Percentiles rank a stretch among this genome's conserved stretches.
These are phyloP conservation scores for Crucihimalaya himalaica DNA, from an alignment of 345 rosid genomes.

Conservation along the genomic window DNA sequence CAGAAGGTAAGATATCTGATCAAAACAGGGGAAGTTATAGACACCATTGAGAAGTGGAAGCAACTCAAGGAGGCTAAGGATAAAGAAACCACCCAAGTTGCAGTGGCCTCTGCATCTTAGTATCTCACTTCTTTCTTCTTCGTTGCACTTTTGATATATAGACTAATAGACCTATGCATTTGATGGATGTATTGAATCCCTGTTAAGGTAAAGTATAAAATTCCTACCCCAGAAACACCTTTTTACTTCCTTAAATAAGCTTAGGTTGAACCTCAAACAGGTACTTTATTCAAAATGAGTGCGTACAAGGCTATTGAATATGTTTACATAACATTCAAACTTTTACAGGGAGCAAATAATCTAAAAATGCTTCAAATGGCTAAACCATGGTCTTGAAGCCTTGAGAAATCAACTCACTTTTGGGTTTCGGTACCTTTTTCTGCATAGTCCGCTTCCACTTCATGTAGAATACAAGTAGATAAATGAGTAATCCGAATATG, in stretches of 20 bases:
- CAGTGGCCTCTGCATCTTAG: conserved; percentile 35
- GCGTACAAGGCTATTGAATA: background rate
- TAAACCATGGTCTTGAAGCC: conserved; percentile 4
- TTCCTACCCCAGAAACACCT: background rate
- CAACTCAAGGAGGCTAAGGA: conserved; percentile 63
- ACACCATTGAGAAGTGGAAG: conserved; percentile 72
- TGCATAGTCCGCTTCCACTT: conserved; percentile 1
- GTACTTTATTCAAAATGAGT: background rate
- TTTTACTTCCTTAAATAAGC: background rate
- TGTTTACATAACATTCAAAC: background rate
- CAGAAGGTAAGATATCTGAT: conserved; percentile 67
- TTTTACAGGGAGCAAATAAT: background rate
- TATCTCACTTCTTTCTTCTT: conserved; percentile 10
- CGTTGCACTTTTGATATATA: conserved; percentile 1
- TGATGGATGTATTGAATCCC: conserved; percentile 17
- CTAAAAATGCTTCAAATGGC: background rate
- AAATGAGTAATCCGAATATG: background rate
- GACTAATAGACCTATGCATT: background rate
- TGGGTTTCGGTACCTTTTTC: background rate
- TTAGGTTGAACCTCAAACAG: no score
- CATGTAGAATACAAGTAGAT: background rate
- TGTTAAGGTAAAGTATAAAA: conserved; percentile 7
- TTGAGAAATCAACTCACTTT: background rate
- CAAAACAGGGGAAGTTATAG: conserved; percentile 88
- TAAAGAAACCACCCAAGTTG: conserved; percentile 60